Evolutionary conservation across 768 basidiomycete genomes (phyloP), one percentile per base, ranked within the genome.

Genomic region (Suillus brevipes): DNA sequence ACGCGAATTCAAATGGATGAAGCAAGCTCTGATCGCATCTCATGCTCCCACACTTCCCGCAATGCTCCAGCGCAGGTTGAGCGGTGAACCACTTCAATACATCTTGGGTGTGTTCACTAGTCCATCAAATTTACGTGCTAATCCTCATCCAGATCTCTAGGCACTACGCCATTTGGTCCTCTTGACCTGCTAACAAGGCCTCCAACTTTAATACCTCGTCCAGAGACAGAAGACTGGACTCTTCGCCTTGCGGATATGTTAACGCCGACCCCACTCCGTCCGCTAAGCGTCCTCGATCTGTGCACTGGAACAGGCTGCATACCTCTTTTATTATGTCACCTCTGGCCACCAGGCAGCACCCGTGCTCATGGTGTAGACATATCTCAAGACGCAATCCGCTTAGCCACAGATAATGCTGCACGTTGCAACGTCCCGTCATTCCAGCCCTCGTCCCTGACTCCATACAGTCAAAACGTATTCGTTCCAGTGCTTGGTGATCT

Each of bases 241-340:
- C 74, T 86, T 10, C 83, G 81, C 60, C 84, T 95, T 63, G 82
- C 88, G 34, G 78, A 83, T 14, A 71, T 73, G n/a, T 70, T 86
- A 60, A 66, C 75, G 3, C 81, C 82, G 9, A 73, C 76, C 18
- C 57, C 43, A 5, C 23, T 52, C 6, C 63, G 66, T 7, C 78
- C 78, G 0, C 34, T 83, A 18, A 79, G 78, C 37, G 76, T 96
- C 34, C 81, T 98, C 38, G 97, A 99, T 78, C 86, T 99, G 53
- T 95, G 96, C 75, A 97, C 95, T 6, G 97, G 97, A 55, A 87
- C 94, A 0, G 97, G 92, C 16, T 95, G 95, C 74, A 95, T 98
- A 60, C 91, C 95, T 2, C 84, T 97, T 49, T 81, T 94, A n/a
- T 81, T 99, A 20, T 88, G 88, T 71, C 83, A 88, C 68, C 77